Evolutionary conservation across 176 grass and related monocot species (phyloP).

Genomic region (Saccharum spontaneum): DNA sequence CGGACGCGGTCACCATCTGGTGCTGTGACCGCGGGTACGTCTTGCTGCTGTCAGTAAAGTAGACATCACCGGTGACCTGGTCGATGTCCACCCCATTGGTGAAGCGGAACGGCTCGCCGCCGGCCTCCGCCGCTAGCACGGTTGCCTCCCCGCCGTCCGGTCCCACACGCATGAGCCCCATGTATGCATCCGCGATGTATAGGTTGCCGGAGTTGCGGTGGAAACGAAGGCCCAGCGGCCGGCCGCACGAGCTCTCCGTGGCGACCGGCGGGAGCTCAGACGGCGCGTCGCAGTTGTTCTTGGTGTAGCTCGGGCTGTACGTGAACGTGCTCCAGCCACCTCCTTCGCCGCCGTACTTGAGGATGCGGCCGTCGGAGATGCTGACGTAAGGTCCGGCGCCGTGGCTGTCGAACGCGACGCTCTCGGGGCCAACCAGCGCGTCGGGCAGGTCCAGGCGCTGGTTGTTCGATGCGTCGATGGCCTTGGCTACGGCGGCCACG

Average conservation of each 20-base stretch:
- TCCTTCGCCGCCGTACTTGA: constrained; percentile 3
- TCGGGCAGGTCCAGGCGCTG: not conserved
- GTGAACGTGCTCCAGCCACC: constrained; percentile 19
- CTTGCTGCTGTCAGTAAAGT: constrained; percentile 37
- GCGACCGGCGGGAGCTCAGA: not conserved
- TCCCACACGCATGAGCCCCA: constrained; percentile 38
- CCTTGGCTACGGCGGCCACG: not conserved
- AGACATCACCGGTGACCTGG: constrained; percentile 24
- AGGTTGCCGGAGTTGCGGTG: constrained; percentile 24
- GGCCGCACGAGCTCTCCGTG: constrained; percentile 20
- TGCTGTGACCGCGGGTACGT: not conserved
- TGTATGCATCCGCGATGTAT: constrained; percentile 43
- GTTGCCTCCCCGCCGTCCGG: constrained; percentile 22
- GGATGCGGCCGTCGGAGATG: constrained; percentile 30
- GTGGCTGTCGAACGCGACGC: constrained; percentile 34
- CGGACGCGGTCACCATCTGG: not conserved
- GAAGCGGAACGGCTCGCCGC: constrained; percentile 25
- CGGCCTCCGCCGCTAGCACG: constrained; percentile 5
- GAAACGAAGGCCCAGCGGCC: constrained; percentile 39
- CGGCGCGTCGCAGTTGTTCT: not conserved
- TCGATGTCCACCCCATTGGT: constrained; percentile 37
- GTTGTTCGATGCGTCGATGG: not conserved
- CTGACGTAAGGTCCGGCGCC: constrained; percentile 32
- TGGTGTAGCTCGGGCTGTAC: constrained; percentile 24
- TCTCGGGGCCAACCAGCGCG: constrained; percentile 21